Conservation (phyloP, 1,284 basidiomycete species). For the Microbotryum scabiosae region DNA sequence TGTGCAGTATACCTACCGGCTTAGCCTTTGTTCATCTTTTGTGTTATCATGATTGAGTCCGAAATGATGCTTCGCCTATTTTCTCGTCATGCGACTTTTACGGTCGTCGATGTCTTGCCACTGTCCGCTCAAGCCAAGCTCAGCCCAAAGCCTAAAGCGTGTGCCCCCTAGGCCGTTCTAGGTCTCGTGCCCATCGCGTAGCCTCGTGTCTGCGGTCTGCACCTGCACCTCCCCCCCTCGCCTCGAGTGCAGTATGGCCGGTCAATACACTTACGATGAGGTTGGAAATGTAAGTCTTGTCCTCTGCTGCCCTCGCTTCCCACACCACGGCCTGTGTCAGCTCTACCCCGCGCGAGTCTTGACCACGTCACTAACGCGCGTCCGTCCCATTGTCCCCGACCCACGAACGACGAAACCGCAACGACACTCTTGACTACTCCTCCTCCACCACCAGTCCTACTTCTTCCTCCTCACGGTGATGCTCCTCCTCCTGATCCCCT, state of each 20-base stretch:
- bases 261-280: constrained; percentile 27
- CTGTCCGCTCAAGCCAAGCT: no score
- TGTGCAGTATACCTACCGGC: no score
- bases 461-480: constrained; percentile 35
- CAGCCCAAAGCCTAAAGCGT: no score
- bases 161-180: no score
- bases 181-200: no score
- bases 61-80: no score
- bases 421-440: background rate
- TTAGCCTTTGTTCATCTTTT: no score
- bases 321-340: background rate
- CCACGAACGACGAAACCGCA: background rate
- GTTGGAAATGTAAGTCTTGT: constrained; percentile 17
- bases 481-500: constrained; percentile 33
- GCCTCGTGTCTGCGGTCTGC: no score
- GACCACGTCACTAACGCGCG: background rate
- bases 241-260: constrained; percentile 15
- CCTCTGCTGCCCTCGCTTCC: no score
- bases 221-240: background rate
- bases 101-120: no score
- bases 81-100: no score
- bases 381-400: background rate
- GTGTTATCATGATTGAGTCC: no score
- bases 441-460: constrained; percentile 19
- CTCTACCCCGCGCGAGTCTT: background rate